Evolutionary conservation across 2,329 filamentous ascomycete species (phyloP).

Genomic region (Emergomyces orientalis): DNA sequence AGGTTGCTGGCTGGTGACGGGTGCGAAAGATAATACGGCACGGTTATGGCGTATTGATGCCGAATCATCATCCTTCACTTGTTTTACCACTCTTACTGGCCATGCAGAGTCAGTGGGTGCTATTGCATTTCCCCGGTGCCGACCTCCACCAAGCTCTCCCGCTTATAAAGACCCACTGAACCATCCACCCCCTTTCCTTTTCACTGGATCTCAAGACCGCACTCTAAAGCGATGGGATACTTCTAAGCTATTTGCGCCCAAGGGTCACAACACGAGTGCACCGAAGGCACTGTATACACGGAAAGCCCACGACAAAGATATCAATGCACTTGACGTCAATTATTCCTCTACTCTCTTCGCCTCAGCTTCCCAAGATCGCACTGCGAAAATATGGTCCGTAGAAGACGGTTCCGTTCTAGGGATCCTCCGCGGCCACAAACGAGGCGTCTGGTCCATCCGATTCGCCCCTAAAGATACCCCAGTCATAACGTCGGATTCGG

Average conservation of each 20-base stretch:
- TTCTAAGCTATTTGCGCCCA: constrained; percentile 48
- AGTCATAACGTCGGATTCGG: constrained; percentile 61
- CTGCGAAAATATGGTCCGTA: constrained; percentile 91
- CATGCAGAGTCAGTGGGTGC: constrained; percentile 92
- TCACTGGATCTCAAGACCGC: constrained; percentile 91
- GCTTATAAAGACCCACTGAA: constrained; percentile 64
- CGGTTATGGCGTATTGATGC: constrained; percentile 82
- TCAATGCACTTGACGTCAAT: constrained; percentile 85
- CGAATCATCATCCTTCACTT: constrained; percentile 62
- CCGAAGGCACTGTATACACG: constrained; percentile 66
- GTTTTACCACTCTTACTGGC: constrained; percentile 73
- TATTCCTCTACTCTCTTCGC: constrained; percentile 71
- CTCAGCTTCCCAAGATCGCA: constrained; percentile 91
- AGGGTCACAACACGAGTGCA: constrained; percentile 23
- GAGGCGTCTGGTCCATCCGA: constrained; percentile 90
- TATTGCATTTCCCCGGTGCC: constrained; percentile 65
- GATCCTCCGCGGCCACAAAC: constrained; percentile 81
- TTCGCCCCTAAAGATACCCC: constrained; percentile 77
- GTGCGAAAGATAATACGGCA: constrained; percentile 93
- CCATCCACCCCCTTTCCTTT: constrained; percentile 70
- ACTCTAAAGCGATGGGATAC: constrained; percentile 94
- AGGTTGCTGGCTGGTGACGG: constrained; percentile 90
- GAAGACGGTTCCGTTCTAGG: constrained; percentile 85
- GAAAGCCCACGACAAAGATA: constrained; percentile 97
- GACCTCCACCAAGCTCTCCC: constrained; percentile 58